phyloP scores from a whole-genome alignment of 2,329 filamentous ascomycete genomes.

The Dactylellina haptotyla region DNA sequence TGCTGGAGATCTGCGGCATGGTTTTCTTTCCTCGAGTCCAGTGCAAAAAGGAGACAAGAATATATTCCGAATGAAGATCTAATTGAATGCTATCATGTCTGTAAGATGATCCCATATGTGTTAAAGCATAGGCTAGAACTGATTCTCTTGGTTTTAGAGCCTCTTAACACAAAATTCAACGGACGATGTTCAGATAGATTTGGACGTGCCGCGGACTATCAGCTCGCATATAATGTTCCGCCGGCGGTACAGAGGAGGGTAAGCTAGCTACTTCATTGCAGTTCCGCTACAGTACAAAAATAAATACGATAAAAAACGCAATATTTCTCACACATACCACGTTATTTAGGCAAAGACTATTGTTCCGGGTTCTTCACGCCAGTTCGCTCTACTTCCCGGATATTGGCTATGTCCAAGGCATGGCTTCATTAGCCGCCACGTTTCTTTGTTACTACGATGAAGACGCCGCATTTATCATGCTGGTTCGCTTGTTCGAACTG shows the following conservation, averaged over 20 bases:
- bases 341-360: slow-evolving; percentile 70
- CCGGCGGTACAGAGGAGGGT: slow-evolving; percentile 84
- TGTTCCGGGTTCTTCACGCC: slow-evolving; percentile 92
- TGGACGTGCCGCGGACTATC: slow-evolving; percentile 95
- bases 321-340: background rate
- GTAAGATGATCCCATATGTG: slow-evolving; percentile 30
- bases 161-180: slow-evolving; percentile 79
- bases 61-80: slow-evolving; percentile 76
- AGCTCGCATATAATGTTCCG: slow-evolving; percentile 98
- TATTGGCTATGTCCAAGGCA: slow-evolving; percentile 96
- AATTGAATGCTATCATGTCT: slow-evolving; percentile 65
- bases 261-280: no score
- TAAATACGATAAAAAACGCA: background rate
- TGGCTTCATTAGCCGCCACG: slow-evolving; percentile 92
- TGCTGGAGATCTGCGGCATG: slow-evolving; percentile 92
- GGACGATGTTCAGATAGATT: slow-evolving; percentile 95
- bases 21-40: slow-evolving; percentile 88
- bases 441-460: slow-evolving; percentile 97
- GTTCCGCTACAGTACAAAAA: no score
- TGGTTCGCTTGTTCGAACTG: slow-evolving; percentile 91
- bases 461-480: slow-evolving; percentile 92
- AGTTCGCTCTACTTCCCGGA: slow-evolving; percentile 90
- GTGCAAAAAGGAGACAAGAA: slow-evolving; percentile 73
- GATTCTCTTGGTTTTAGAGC: slow-evolving; percentile 70
- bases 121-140: background rate